Evolutionary conservation across 177 flowering plant species (phyloP).

Genomic region (Telopea speciosissima): DNA sequence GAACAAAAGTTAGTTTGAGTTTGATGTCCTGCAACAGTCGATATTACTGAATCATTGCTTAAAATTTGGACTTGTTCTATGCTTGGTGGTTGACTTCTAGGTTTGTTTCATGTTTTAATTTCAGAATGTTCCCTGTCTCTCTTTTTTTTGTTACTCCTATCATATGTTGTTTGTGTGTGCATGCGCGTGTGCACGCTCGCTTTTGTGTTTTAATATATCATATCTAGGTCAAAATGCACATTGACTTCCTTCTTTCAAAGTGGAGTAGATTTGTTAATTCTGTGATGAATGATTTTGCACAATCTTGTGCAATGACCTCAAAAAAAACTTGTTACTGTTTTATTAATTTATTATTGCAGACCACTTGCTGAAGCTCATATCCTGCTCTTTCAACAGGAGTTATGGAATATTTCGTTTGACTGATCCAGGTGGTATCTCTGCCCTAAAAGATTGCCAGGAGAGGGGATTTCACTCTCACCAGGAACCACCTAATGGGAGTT

Average conservation of each 20-base stretch:
- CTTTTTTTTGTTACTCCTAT: too few species aligned
- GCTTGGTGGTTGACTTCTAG: too few species aligned
- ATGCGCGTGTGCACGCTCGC: too few species aligned
- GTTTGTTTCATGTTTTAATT: too few species aligned
- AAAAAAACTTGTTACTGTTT: background rate
- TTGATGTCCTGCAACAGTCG: too few species aligned
- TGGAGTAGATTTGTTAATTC: background rate
- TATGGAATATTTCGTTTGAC: conserved; percentile 64
- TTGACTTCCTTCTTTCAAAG: background rate
- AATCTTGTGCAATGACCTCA: background rate
- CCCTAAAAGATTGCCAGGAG: conserved; percentile 56
- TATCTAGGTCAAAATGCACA: too few species aligned
- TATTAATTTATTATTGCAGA: background rate
- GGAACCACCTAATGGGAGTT: conserved; percentile 54
- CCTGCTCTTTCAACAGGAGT: conserved; percentile 35
- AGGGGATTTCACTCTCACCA: conserved; percentile 65
- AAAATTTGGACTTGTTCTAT: too few species aligned
- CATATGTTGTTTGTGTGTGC: too few species aligned
- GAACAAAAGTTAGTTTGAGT: background rate
- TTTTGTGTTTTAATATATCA: too few species aligned
- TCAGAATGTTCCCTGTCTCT: too few species aligned
- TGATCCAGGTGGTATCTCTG: conserved; percentile 51
- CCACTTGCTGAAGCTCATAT: background rate
- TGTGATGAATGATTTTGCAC: background rate
- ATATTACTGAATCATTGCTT: too few species aligned